Evolutionary conservation across 441 rosid genomes (phyloP).

Genomic region (Corymbia citriodora): DNA sequence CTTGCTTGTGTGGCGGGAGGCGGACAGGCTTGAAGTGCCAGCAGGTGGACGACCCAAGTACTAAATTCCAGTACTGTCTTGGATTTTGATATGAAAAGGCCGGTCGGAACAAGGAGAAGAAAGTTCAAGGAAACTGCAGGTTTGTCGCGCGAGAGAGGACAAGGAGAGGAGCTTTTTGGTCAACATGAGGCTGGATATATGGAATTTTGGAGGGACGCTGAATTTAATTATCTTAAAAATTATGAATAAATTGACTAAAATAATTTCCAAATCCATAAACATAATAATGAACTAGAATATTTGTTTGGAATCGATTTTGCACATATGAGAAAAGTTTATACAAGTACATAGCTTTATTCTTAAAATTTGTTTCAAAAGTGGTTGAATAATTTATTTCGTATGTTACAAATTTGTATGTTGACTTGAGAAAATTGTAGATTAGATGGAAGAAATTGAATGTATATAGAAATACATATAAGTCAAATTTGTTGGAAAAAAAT

Average conservation of each 20-base stretch:
- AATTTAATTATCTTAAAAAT: background rate
- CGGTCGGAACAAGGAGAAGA: background rate
- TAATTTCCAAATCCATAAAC: background rate
- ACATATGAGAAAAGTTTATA: background rate
- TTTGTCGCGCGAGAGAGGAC: background rate
- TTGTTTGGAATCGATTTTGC: background rate
- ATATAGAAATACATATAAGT: background rate
- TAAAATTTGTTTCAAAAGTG: background rate
- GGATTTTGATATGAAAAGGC: background rate
- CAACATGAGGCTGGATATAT: background rate
- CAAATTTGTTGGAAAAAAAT: background rate
- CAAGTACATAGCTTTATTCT: background rate
- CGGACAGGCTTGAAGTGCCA: background rate
- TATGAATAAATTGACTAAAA: background rate
- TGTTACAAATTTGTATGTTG: fast-evolving
- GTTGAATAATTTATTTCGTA: background rate
- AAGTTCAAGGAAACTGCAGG: background rate
- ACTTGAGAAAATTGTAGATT: background rate
- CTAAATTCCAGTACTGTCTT: background rate
- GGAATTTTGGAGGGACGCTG: background rate
- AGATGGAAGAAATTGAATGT: fast-evolving
- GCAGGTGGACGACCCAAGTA: background rate
- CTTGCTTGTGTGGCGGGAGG: background rate
- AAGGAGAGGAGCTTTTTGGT: background rate
- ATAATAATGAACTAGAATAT: background rate